These are phyloP conservation scores for Curvularia eragrostidis DNA, from an alignment of 2,329 filamentous ascomycete species.

Conservation along the genomic window DNA sequence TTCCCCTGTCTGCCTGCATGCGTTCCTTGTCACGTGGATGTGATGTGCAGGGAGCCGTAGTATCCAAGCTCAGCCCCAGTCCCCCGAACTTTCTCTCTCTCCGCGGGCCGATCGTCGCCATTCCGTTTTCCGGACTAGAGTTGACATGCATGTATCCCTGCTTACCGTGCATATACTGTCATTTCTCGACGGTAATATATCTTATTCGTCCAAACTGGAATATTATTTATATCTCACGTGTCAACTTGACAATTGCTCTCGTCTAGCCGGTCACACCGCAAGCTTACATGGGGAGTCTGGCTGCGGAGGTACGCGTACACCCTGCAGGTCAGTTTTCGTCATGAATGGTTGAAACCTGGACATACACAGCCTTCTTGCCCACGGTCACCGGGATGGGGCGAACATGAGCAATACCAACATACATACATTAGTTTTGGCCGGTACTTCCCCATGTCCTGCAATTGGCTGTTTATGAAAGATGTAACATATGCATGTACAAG, in stretches of 20 bases:
- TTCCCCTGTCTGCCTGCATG: background rate
- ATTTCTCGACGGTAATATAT: background rate
- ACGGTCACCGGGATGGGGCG: background rate
- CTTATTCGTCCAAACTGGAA: slow-evolving; percentile 2
- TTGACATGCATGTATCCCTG: slow-evolving; percentile 9
- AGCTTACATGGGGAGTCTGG: background rate
- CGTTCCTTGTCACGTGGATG: slow-evolving; percentile 7
- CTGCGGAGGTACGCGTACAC: background rate
- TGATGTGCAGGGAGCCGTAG: background rate
- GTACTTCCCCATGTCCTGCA: background rate
- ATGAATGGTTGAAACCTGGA: background rate
- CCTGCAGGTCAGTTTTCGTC: background rate
- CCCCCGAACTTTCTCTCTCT: background rate
- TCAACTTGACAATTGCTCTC: background rate
- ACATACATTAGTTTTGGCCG: background rate
- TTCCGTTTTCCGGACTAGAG: background rate
- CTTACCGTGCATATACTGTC: background rate
- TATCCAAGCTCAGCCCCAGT: slow-evolving; percentile 5
- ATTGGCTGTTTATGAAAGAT: background rate
- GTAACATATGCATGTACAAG: background rate
- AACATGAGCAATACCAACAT: background rate
- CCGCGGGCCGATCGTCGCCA: slow-evolving; percentile 3
- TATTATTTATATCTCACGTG: background rate
- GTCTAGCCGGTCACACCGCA: background rate
- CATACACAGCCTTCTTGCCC: background rate